Conservation (phyloP, 2,329 filamentous ascomycete species). For the Aspergillus sp. region DNA sequence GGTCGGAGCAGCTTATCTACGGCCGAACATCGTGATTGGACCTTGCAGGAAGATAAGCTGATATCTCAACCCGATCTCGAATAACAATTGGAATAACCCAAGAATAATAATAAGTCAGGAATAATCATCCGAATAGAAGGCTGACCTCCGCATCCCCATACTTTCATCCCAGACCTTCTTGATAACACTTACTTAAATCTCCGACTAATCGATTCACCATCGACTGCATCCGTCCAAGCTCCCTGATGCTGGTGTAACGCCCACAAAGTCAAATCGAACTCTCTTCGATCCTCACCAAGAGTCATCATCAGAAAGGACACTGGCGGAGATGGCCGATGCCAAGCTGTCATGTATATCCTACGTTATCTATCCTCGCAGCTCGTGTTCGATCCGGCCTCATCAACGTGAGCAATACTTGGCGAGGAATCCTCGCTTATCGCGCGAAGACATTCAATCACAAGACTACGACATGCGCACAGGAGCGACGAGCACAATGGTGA, state of each 20-base stretch:
- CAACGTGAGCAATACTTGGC: neutral
- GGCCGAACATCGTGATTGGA: neutral
- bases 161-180: too few relatives aligned
- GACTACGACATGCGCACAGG: too few relatives aligned
- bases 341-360: neutral
- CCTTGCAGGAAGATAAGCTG: neutral
- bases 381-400: neutral
- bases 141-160: too few relatives aligned
- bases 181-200: constrained; percentile 2
- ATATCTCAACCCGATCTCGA: neutral
- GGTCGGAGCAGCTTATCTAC: neutral
- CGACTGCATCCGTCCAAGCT: neutral
- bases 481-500: too few relatives aligned
- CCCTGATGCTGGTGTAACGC: neutral
- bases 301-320: too few relatives aligned
- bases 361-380: neutral
- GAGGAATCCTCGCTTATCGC: neutral
- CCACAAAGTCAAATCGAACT: too few relatives aligned
- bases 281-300: too few relatives aligned
- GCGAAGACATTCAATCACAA: neutral
- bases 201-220: constrained; percentile 3
- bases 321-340: constrained; percentile 1
- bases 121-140: too few relatives aligned
- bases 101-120: too few relatives aligned
- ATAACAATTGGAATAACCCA: too few relatives aligned